Base-by-base conservation (phyloP, 2,329 filamentous ascomycete genomes). In the Sarocladiaceae sp. region DNA sequence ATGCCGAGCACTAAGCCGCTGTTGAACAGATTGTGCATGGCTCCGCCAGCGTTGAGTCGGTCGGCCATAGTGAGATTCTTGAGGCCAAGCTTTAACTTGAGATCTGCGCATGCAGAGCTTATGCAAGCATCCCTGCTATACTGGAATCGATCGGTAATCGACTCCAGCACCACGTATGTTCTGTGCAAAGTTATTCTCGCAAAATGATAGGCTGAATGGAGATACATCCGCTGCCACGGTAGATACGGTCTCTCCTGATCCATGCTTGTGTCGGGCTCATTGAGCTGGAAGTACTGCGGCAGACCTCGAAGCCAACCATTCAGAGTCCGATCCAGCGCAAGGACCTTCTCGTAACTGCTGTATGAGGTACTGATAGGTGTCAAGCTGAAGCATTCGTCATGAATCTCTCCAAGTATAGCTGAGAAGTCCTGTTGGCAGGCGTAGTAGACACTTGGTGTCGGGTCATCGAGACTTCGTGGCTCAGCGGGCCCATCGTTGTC, bases 141-240 rank as follows among this genome's bases (percentile, higher is more conserved):
- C 39, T 61, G 63, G 56, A 68, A 71, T 4, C 67, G 62, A 52
- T 71, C 65, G 0, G 69, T 71, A 53, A 71, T 70, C 15, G 68
- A 71, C 47, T 69, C 62, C 2, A 66, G 64, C n/a, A 71, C 59
- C 2, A 71, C 61, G 39, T 69, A 72, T 1, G 68, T 63, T 2
- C 69, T 62, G 53, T 72, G 70, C 2, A 72, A 62, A 3, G 69
- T 72, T 31, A 71, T 66, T 23, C 68, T 58, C 3, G 69, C 64
- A 49, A 72, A 73, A 52, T 72, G 67, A 48, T 68, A 72, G 48
- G 63, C 62, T 17, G 64, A 67, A 54, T 71, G 70, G 3, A 72
- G 60, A 52, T 70, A 65, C 5, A 69, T 60, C 3, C 70, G 59
- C 35, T 71, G 65, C 69, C 69, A 72, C 5, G 54, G 56, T 0